Percentiles rank a stretch among this genome's conserved stretches.
Evolutionary conservation across 1,139 yeast species (phyloP).

Genomic region (Candida tropicalis): DNA sequence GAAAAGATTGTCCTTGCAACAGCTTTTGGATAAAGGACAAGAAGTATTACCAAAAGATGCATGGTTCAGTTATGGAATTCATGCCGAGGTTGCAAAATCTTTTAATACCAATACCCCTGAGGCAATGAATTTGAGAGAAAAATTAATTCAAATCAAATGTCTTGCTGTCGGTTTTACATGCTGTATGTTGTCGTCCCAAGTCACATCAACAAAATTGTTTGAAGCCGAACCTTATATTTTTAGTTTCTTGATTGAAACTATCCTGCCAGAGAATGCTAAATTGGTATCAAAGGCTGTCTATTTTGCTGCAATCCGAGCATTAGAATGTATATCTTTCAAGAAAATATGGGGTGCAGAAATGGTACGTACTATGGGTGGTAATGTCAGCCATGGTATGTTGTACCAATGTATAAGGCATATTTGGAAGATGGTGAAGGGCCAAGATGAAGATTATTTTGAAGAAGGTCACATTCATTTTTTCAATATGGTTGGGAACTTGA

Average conservation of each 20-base stretch:
- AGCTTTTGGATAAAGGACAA: slow-evolving; percentile 64
- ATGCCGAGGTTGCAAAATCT: slow-evolving; percentile 70
- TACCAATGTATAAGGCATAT: slow-evolving; percentile 72
- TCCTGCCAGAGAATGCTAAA: slow-evolving; percentile 58
- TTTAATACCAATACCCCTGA: slow-evolving; percentile 62
- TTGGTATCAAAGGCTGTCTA: slow-evolving; percentile 53
- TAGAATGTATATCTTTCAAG: slow-evolving; percentile 72
- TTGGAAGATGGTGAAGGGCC: slow-evolving; percentile 46
- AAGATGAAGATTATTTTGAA: slow-evolving; percentile 39
- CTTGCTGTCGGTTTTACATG: slow-evolving; percentile 61
- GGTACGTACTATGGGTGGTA: slow-evolving; percentile 83
- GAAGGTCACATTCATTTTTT: slow-evolving; percentile 57
- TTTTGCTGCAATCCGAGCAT: slow-evolving; percentile 63
- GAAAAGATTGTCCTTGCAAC: slow-evolving; percentile 55
- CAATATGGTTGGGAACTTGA: slow-evolving; percentile 58
- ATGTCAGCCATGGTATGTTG: slow-evolving; percentile 81
- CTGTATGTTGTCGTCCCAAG: slow-evolving; percentile 54
- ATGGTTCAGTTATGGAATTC: slow-evolving; percentile 66
- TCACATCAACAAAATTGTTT: slow-evolving; percentile 65
- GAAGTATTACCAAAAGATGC: slow-evolving; percentile 60
- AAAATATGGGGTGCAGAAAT: slow-evolving; percentile 78
- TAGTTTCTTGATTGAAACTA: slow-evolving; percentile 68
- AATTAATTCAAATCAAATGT: slow-evolving; percentile 65
- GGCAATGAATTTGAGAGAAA: slow-evolving; percentile 56
- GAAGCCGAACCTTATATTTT: slow-evolving; percentile 78